A percentile compares a stretch with the other conserved stretches of the same genome.
phyloP scores from a whole-genome alignment of 495 filamentous ascomycete genomes.

The Neurospora intermedia region DNA sequence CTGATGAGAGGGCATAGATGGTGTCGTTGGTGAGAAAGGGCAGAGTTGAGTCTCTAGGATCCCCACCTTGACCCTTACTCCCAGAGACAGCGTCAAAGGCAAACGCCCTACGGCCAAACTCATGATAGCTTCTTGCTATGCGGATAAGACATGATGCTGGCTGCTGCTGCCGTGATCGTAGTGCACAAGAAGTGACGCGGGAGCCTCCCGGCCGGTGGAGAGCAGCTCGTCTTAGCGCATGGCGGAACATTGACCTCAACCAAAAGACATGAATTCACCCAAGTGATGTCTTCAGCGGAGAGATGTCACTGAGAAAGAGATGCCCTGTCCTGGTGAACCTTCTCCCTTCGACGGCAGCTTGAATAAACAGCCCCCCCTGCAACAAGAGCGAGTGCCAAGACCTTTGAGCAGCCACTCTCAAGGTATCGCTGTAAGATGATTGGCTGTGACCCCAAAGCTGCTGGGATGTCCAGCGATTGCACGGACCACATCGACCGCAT shows the following conservation, averaged over 20 bases:
- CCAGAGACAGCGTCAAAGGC: not conserved
- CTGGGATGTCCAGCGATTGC: not conserved
- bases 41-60: not conserved
- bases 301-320: not conserved
- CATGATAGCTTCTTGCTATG: slow-evolving; percentile 1
- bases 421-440: not conserved
- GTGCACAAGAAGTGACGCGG: not conserved
- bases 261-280: not conserved
- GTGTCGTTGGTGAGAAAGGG: slow-evolving; percentile 39
- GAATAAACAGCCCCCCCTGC: not conserved
- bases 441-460: not conserved
- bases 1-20: slow-evolving; percentile 89
- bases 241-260: slow-evolving; percentile 24
- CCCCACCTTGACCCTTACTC: not conserved
- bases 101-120: not conserved
- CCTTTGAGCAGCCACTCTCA: not conserved
- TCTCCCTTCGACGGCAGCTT: not conserved
- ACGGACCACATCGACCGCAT: not conserved
- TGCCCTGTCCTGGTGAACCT: not conserved
- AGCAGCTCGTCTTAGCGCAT: slow-evolving; percentile 19
- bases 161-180: not conserved
- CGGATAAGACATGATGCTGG: not conserved
- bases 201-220: not conserved
- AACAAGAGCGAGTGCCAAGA: not conserved
- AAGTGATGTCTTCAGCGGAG: not conserved